phyloP scores from a whole-genome alignment of 2,329 filamentous ascomycete genomes.

The Fusarium longipes region DNA sequence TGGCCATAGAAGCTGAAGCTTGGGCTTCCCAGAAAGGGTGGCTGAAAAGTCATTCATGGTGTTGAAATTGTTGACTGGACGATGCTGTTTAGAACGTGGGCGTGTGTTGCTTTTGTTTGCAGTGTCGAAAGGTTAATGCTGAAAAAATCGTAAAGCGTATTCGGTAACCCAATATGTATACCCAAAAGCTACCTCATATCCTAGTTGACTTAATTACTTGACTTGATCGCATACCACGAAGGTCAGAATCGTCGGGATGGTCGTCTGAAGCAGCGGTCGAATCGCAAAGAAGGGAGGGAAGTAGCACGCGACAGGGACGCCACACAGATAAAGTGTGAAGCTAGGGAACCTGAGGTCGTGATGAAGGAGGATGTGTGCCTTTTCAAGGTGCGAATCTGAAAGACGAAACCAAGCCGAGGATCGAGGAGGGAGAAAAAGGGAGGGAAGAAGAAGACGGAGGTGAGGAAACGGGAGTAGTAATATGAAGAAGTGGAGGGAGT shows the following conservation, averaged over 20 bases:
- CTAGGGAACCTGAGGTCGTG: slow-evolving; percentile 27
- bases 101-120: slow-evolving; percentile 18
- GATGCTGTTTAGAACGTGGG: slow-evolving; percentile 13
- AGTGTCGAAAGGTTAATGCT: slow-evolving; percentile 13
- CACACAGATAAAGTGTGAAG: slow-evolving; percentile 38
- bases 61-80: slow-evolving; percentile 18
- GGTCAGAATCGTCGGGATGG: slow-evolving; percentile 35
- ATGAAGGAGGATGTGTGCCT: slow-evolving; percentile 30
- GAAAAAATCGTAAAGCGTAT: slow-evolving; percentile 31
- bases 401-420: slow-evolving; percentile 41
- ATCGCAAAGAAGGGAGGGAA: slow-evolving; percentile 41
- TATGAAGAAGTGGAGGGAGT: slow-evolving; percentile 41
- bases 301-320: slow-evolving; percentile 44
- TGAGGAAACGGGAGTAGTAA: slow-evolving; percentile 42
- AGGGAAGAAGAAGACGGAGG: slow-evolving; percentile 32
- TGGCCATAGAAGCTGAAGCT: slow-evolving; percentile 55
- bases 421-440: slow-evolving; percentile 27
- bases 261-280: slow-evolving; percentile 40
- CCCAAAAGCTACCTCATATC: slow-evolving; percentile 54
- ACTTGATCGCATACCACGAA: slow-evolving; percentile 37
- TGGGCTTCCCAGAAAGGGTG: slow-evolving; percentile 55
- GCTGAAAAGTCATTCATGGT: slow-evolving; percentile 55
- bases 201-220: slow-evolving; percentile 42
- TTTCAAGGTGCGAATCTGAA: slow-evolving; percentile 36
- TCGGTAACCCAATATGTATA: slow-evolving; percentile 48